Percentiles rank a stretch among this genome's conserved stretches.
phyloP scores from a whole-genome alignment of 2,329 filamentous ascomycete species.

The Penicillium sp. region DNA sequence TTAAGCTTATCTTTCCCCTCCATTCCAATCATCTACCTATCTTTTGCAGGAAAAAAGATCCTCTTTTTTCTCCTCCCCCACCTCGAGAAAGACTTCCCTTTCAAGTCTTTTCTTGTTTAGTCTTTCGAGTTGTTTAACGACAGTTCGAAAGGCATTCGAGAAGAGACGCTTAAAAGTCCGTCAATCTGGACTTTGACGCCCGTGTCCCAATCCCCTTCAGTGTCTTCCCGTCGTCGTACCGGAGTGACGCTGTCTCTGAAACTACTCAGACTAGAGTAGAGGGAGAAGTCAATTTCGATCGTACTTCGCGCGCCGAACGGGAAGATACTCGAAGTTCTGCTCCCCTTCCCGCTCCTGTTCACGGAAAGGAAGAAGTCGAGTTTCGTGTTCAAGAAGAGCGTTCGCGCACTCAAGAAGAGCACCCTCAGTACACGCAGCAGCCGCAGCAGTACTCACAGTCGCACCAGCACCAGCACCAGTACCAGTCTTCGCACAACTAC shows the following conservation, averaged over 20 bases:
- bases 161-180: slow-evolving; percentile 71
- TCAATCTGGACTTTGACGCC: slow-evolving; percentile 99
- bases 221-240: slow-evolving; percentile 99
- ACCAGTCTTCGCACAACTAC: slow-evolving; percentile 11
- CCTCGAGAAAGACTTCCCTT: slow-evolving; percentile 39
- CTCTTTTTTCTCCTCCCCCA: slow-evolving; percentile 15
- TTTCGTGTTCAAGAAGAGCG: slow-evolving; percentile 61
- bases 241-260: slow-evolving; percentile 67
- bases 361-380: slow-evolving; percentile 79
- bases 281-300: slow-evolving; percentile 77
- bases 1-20: slow-evolving; percentile 18
- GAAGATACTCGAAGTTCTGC: slow-evolving; percentile 81
- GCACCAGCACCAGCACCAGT: slow-evolving; percentile 7
- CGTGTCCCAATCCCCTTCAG: slow-evolving; percentile 99
- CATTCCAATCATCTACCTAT: slow-evolving; percentile 21
- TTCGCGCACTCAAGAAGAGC: slow-evolving; percentile 35
- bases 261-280: slow-evolving; percentile 77
- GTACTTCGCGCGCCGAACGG: slow-evolving; percentile 85
- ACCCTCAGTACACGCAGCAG: slow-evolving; percentile 8
- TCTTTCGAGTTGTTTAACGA: slow-evolving; percentile 47
- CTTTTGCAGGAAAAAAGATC: background rate
- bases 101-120: slow-evolving; percentile 50
- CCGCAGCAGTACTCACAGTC: slow-evolving; percentile 4
- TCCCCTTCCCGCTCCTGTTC: slow-evolving; percentile 62
- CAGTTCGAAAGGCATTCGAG: slow-evolving; percentile 60